These are phyloP conservation scores for Dothiorella sarmentorum DNA, from an alignment of 2,329 filamentous ascomycete species.

Conservation along the genomic window DNA sequence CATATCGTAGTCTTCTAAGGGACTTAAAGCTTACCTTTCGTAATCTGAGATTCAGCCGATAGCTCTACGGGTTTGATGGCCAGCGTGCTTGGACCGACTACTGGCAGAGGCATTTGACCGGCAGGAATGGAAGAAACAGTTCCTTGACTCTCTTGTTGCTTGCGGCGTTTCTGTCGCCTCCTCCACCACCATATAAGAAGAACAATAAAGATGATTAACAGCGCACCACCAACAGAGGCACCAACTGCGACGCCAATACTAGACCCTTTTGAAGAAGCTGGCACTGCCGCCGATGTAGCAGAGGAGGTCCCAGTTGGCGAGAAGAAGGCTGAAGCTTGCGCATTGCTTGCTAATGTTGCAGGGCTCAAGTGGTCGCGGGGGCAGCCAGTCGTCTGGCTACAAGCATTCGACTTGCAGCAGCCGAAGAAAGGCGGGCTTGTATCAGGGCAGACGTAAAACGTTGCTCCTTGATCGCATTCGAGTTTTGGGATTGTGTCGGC, in stretches of 20 bases:
- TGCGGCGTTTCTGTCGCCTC: not conserved
- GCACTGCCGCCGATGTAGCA: not conserved
- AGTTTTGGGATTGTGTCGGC: slow-evolving; percentile 34
- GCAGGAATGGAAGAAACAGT: too few relatives aligned
- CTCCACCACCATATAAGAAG: not conserved
- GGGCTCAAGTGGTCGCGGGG: not conserved
- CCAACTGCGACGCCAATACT: not conserved
- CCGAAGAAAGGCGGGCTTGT: slow-evolving; percentile 34
- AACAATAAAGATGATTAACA: not conserved
- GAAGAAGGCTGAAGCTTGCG: not conserved
- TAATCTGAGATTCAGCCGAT: too few relatives aligned
- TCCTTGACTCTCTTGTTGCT: too few relatives aligned
- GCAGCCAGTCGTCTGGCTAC: not conserved
- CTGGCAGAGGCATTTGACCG: too few relatives aligned
- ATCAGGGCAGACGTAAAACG: slow-evolving; percentile 36
- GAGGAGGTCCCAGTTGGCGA: not conserved
- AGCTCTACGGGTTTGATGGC: not conserved
- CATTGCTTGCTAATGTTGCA: not conserved
- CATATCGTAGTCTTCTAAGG: not conserved
- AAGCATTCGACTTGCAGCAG: slow-evolving; percentile 31
- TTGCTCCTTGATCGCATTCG: slow-evolving; percentile 26
- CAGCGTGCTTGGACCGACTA: too few relatives aligned
- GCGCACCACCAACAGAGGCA: not conserved
- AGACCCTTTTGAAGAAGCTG: not conserved
- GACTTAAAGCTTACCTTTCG: too few relatives aligned